Percentiles rank a stretch among this genome's conserved stretches.
Conservation (phyloP, 2,329 filamentous ascomycete species). For the Aschersonia sp. region DNA sequence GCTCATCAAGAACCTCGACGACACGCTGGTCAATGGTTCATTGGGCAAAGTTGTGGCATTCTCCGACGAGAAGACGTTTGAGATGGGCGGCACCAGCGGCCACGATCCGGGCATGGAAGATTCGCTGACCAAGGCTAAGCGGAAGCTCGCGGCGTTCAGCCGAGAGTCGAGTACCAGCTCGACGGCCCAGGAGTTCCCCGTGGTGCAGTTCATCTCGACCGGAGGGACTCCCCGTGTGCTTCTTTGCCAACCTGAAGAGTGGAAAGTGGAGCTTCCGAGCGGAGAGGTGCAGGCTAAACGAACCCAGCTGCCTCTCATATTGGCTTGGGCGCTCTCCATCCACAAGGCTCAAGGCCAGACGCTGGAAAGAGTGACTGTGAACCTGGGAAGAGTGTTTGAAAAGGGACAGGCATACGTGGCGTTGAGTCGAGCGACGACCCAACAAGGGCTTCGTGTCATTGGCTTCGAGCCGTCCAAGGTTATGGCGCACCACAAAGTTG, state of each 20-base stretch:
- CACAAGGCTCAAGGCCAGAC: conserved; percentile 98
- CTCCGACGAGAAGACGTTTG: conserved; percentile 23
- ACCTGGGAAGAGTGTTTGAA: conserved; percentile 84
- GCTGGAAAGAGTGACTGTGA: conserved; percentile 83
- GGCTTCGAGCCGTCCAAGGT: conserved; percentile 84
- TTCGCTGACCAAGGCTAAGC: conserved; percentile 31
- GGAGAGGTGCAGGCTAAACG: conserved; percentile 87
- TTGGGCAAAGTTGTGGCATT: conserved; percentile 59
- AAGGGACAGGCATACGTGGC: conserved; percentile 97
- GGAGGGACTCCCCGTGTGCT: conserved; percentile 54
- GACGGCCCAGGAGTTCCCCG: conserved; percentile 51
- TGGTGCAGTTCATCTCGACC: conserved; percentile 67
- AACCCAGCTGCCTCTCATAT: conserved; percentile 69
- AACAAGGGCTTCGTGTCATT: conserved; percentile 74
- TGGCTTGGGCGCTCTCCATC: conserved; percentile 94
- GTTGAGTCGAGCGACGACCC: conserved; percentile 78
- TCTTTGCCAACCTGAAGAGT: conserved; percentile 74
- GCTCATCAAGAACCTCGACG: conserved; percentile 99
- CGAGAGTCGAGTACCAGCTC: conserved; percentile 27
- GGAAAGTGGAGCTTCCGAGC: conserved; percentile 95
- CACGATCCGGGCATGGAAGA: conserved; percentile 27
- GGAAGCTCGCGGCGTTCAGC: conserved; percentile 40
- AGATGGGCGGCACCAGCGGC: conserved; percentile 23
- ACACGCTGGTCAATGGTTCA: conserved; percentile 84
- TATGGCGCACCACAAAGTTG: conserved; percentile 81